A percentile compares a stretch with the other conserved stretches of the same genome.
These are phyloP conservation scores for Hyphodiscus hymeniophilus DNA, from an alignment of 495 filamentous ascomycete species.

Conservation along the genomic window DNA sequence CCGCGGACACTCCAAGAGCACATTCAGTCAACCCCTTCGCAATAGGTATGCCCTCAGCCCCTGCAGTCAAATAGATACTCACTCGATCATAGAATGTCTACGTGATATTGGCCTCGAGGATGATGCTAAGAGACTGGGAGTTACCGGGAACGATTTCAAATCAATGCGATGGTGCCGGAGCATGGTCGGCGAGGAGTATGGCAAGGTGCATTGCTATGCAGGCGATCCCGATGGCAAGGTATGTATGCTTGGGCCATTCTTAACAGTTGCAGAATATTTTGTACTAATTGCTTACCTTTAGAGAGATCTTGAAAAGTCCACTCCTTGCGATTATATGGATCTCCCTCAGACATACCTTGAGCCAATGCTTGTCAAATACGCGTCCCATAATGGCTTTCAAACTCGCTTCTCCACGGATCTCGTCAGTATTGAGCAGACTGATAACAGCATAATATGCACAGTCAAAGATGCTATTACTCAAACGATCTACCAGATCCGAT, in stretches of 20 bases:
- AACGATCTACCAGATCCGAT: not conserved
- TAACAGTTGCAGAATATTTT: too few relatives aligned
- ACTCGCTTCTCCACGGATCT: not conserved
- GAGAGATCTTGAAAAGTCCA: not conserved
- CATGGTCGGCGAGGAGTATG: slow-evolving; percentile 46
- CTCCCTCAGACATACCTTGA: not conserved
- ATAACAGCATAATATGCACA: not conserved
- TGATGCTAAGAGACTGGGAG: slow-evolving; percentile 20
- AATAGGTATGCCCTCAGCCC: slow-evolving; percentile 27
- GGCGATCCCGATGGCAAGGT: slow-evolving; percentile 30
- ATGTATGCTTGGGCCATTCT: too few relatives aligned
- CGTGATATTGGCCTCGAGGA: slow-evolving; percentile 44
- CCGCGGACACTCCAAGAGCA: slow-evolving; percentile 39
- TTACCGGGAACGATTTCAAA: slow-evolving; percentile 29
- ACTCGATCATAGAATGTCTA: slow-evolving; percentile 37
- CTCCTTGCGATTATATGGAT: not conserved
- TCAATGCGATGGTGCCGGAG: slow-evolving; percentile 41
- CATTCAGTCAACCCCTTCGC: slow-evolving; percentile 43
- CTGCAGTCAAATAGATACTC: not conserved
- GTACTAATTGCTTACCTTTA: not conserved
- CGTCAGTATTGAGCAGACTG: not conserved
- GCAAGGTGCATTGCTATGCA: slow-evolving; percentile 40
- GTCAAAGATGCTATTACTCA: not conserved
- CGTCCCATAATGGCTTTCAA: not conserved
- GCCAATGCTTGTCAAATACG: not conserved